phyloP scores from a whole-genome alignment of 2,329 filamentous ascomycete species.

The Monilinia fructicola region DNA sequence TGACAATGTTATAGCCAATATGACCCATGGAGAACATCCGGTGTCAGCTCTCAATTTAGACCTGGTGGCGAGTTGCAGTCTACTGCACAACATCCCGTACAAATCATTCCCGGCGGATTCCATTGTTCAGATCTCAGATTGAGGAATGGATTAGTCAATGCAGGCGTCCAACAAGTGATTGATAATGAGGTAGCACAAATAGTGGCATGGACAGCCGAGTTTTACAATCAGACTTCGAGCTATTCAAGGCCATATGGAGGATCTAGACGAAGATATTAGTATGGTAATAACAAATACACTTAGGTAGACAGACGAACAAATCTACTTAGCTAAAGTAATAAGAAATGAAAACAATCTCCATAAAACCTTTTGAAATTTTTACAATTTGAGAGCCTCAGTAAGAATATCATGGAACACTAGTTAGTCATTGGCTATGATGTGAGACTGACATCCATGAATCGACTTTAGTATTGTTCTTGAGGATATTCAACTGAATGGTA shows the following conservation, averaged over 20 bases:
- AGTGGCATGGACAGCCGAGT: constrained; percentile 55
- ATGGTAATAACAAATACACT: not conserved
- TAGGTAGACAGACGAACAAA: not conserved
- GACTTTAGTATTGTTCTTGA: not conserved
- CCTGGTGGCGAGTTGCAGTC: constrained; percentile 54
- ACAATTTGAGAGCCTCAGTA: not conserved
- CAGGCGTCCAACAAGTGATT: constrained; percentile 50
- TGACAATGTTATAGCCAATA: constrained; percentile 44
- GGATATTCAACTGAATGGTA: too few relatives aligned
- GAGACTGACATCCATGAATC: not conserved
- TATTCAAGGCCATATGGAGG: not conserved
- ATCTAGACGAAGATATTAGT: constrained; percentile 15
- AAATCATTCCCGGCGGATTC: constrained; percentile 53
- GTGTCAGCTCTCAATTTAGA: constrained; percentile 53
- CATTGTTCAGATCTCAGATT: constrained; percentile 57
- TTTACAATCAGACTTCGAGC: constrained; percentile 26
- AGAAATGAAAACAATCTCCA: not conserved
- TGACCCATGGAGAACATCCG: constrained; percentile 59
- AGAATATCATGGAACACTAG: not conserved
- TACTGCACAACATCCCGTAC: constrained; percentile 50
- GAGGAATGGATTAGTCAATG: constrained; percentile 49
- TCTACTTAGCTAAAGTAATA: not conserved
- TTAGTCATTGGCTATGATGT: not conserved
- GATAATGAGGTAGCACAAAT: constrained; percentile 52
- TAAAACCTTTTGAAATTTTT: not conserved